Evolutionary conservation across 768 basidiomycete species (phyloP).

Genomic region (Panaeolus cyanescens): DNA sequence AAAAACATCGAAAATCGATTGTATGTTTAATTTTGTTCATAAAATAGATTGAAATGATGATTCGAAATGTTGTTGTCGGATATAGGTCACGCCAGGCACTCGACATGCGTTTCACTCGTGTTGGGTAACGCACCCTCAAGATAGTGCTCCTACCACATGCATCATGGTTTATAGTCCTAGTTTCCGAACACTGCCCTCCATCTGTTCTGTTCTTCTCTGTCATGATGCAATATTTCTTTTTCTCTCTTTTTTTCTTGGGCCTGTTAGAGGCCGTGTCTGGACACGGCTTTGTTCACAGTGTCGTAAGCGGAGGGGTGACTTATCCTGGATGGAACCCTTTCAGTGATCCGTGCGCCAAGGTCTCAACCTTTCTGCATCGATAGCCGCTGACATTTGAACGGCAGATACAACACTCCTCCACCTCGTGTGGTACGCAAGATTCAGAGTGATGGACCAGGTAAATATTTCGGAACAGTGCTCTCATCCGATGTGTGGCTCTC

Average conservation of each 20-base stretch:
- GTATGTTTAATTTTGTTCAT: neutral
- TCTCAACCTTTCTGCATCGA: neutral
- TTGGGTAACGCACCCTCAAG: neutral
- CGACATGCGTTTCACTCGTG: neutral
- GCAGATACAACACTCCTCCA: slow-evolving; percentile 28
- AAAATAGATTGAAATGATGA: neutral
- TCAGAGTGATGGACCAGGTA: slow-evolving; percentile 35
- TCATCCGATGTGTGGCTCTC: neutral
- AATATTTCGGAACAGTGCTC: slow-evolving; percentile 1
- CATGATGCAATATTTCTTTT: neutral
- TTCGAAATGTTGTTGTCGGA: neutral
- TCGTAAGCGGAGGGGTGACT: slow-evolving; percentile 27
- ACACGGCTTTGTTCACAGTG: slow-evolving; percentile 38
- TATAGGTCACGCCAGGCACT: neutral
- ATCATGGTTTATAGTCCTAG: slow-evolving; percentile 1
- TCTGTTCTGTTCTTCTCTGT: neutral
- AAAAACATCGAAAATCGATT: neutral
- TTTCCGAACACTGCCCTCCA: neutral
- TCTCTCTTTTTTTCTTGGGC: slow-evolving; percentile 16
- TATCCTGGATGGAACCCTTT: slow-evolving; percentile 42
- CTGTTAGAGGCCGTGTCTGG: slow-evolving; percentile 20
- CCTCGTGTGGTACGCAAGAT: slow-evolving; percentile 36
- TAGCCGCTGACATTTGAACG: slow-evolving; percentile 5
- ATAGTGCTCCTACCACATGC: neutral
- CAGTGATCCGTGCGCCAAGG: slow-evolving; percentile 34